Evolutionary conservation across 345 rosid species (phyloP), one percentile per base, ranked within the genome.

Genomic region (Arabidopsis arenosa): DNA sequence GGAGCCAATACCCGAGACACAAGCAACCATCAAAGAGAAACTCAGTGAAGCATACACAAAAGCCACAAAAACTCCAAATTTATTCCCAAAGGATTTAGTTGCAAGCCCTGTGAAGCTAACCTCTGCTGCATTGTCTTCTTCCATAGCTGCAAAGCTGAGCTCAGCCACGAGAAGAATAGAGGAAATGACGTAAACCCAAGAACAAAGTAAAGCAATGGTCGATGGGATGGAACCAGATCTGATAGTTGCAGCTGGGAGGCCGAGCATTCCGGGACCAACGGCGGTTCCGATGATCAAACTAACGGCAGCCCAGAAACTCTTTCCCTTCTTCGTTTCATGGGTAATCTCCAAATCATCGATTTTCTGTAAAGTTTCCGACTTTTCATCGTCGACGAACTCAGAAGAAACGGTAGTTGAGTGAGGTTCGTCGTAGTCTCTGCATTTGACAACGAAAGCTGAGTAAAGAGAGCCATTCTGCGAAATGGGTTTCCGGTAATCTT

Each of bases 261-360:
- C 93, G 49, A 90, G 84, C 94, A 91, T 91, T 17, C 97, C 98
- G 9, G 97, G 96, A 40, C 98, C 97, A 4, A 91, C 97, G 41
- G 98, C 97, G 33, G 94, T 91, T 65, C 98, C 97, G 52, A 93
- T 80, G 64, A 93, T 90, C 79, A 93, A 90, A 82, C 83, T 84
- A 57, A 93, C 94, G 61, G 94, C 97, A 77, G 94, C 97, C 98
- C 97, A 93, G 76, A 91, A 93, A 77, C 79, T 90, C 79, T 86
- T 89, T 65, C 80, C 84, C 5, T 78, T 65, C 1, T 23, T 66
- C n/a, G 68, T 47, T 48, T 67, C 61, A 6, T 54, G 76, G 30
- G 80, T 44, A 28, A 14, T 64, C 69, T 54, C 45, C 48, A 69
- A 66, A 32, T 54, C 56, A 70, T 71, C 57, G 17, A 45, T 5